phyloP scores from a whole-genome alignment of 2,329 filamentous ascomycete species.

The Dactylellina drechsleri region DNA sequence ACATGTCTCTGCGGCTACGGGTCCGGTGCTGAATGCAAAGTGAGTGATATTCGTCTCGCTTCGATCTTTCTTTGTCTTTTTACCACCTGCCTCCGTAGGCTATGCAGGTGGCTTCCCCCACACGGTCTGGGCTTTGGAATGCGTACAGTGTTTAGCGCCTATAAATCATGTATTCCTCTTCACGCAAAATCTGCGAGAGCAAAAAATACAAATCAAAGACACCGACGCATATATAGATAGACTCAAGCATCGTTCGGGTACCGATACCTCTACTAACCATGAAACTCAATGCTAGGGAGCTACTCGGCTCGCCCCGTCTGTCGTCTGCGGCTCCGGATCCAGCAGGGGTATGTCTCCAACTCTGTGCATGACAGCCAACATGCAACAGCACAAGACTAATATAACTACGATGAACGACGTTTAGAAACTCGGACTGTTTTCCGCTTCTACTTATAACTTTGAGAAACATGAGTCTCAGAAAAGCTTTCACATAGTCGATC shows the following conservation, averaged over 20 bases:
- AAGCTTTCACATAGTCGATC: slow-evolving; percentile 76
- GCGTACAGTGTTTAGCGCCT: too few species aligned
- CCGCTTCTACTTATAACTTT: slow-evolving; percentile 82
- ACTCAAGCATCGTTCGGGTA: too few species aligned
- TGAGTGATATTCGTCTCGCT: slow-evolving; percentile 14
- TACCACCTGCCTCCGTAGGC: slow-evolving; percentile 26
- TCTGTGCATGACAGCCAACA: slow-evolving; percentile 67
- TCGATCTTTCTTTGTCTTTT: not conserved
- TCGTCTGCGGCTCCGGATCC: slow-evolving; percentile 76
- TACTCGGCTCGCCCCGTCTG: slow-evolving; percentile 79
- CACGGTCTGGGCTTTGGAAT: not conserved
- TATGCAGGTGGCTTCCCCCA: slow-evolving; percentile 8
- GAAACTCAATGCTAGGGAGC: slow-evolving; percentile 76
- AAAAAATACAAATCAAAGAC: too few species aligned
- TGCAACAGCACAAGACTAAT: not conserved
- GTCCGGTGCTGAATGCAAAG: slow-evolving; percentile 27
- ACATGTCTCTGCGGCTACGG: slow-evolving; percentile 11
- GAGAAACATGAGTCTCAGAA: slow-evolving; percentile 73
- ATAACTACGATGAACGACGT: not conserved
- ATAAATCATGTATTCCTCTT: too few species aligned
- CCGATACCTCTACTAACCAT: slow-evolving; percentile 61
- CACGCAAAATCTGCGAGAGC: too few species aligned
- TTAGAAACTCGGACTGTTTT: slow-evolving; percentile 64
- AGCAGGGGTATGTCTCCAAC: slow-evolving; percentile 69
- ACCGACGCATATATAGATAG: too few species aligned